A percentile compares a stretch with the other conserved stretches of the same genome.
phyloP scores from a whole-genome alignment of 2,329 filamentous ascomycete species.

The Aspergillus eucalypticola region DNA sequence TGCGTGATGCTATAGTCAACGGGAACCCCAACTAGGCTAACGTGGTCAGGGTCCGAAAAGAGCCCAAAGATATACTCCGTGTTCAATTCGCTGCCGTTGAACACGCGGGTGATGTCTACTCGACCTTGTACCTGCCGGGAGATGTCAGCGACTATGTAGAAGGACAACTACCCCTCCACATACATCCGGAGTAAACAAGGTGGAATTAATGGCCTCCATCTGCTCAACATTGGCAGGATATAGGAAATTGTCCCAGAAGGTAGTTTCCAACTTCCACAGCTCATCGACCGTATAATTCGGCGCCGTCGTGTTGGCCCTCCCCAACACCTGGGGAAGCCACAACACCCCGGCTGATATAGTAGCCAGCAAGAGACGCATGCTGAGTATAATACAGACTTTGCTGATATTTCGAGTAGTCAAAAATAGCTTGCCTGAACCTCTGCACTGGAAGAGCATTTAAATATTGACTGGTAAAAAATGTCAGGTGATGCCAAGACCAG shows the following conservation, averaged over 20 bases:
- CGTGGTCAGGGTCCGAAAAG: conserved; percentile 21
- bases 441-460: too few species aligned
- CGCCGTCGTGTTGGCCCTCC: background rate
- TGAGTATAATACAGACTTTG: background rate
- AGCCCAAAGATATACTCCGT: conserved; percentile 22
- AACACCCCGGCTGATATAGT: background rate
- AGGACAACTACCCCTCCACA: background rate
- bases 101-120: conserved; percentile 16
- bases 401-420: too few species aligned
- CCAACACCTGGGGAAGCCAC: background rate
- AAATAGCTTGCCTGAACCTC: too few species aligned
- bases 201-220: conserved; percentile 17
- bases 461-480: too few species aligned
- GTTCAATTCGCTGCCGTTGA: conserved; percentile 17
- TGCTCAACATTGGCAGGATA: conserved; percentile 20
- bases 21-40: conserved; percentile 26
- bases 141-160: background rate
- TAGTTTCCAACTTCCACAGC: background rate
- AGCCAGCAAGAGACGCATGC: background rate
- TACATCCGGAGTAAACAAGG: background rate
- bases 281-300: background rate
- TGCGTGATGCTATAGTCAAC: conserved; percentile 29
- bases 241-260: conserved; percentile 3
- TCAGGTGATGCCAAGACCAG: background rate
- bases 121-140: conserved; percentile 35